phyloP scores from a whole-genome alignment of 2,329 filamentous ascomycete species.

The Lecanoromycetidae sp. region DNA sequence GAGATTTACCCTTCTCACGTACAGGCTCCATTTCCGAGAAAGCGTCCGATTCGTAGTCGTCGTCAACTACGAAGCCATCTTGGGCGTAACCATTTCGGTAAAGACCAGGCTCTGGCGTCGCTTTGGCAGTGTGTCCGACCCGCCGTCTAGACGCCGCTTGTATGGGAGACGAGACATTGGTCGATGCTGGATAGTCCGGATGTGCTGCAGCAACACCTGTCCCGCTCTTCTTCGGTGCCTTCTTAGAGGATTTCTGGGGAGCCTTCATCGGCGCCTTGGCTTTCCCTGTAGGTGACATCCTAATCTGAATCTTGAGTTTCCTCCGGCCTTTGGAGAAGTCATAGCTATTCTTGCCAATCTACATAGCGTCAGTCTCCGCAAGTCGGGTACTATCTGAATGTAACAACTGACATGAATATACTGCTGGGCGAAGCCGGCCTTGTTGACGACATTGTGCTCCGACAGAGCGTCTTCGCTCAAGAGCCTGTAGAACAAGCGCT shows the following conservation, averaged over 20 bases:
- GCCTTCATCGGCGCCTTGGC: slow-evolving; percentile 24
- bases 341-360: slow-evolving; percentile 32
- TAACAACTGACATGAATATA: slow-evolving; percentile 53
- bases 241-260: slow-evolving; percentile 22
- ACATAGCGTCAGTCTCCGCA: background rate
- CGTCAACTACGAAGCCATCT: slow-evolving; percentile 15
- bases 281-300: slow-evolving; percentile 35
- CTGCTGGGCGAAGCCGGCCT: slow-evolving; percentile 54
- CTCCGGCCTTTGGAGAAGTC: slow-evolving; percentile 36
- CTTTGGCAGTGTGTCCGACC: background rate
- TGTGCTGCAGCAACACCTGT: slow-evolving; percentile 28
- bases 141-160: slow-evolving; percentile 34
- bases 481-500: slow-evolving; percentile 71
- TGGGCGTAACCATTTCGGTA: background rate
- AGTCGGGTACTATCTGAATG: background rate
- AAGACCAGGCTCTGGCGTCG: background rate
- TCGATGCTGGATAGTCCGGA: slow-evolving; percentile 46
- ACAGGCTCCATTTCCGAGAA: slow-evolving; percentile 35
- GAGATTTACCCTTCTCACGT: slow-evolving; percentile 26
- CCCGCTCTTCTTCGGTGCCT: slow-evolving; percentile 23
- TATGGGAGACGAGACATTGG: slow-evolving; percentile 54
- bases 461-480: slow-evolving; percentile 59
- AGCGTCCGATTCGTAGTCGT: slow-evolving; percentile 28
- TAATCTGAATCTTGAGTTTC: slow-evolving; percentile 42
- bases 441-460: slow-evolving; percentile 57